Percentiles rank a stretch among this genome's conserved stretches.
Evolutionary conservation across 2,329 filamentous ascomycete species (phyloP).

Genomic region (Diaporthe sp.): DNA sequence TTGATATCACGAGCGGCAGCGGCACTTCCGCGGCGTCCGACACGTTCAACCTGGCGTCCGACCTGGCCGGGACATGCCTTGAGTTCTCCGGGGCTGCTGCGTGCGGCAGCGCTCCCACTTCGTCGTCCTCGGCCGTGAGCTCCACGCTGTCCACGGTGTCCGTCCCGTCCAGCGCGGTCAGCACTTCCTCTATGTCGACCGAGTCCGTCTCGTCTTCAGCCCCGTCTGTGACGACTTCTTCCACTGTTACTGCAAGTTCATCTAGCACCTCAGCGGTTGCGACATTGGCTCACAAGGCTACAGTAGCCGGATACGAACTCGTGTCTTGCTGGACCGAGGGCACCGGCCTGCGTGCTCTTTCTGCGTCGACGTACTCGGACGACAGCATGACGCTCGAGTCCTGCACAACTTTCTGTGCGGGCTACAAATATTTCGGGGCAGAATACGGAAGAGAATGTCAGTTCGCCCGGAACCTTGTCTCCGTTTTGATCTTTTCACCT

Average conservation of each 20-base stretch:
- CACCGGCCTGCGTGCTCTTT: conserved; percentile 53
- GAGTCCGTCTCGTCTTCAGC: not conserved
- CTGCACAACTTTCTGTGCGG: conserved; percentile 53
- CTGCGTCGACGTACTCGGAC: conserved; percentile 49
- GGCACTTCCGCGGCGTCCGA: conserved; percentile 55
- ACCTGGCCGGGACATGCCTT: conserved; percentile 60
- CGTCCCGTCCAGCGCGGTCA: conserved; percentile 32
- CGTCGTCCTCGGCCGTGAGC: conserved; percentile 42
- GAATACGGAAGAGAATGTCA: conserved; percentile 57
- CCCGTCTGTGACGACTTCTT: conserved; percentile 46
- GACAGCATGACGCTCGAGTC: conserved; percentile 56
- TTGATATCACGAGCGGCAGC: conserved; percentile 61
- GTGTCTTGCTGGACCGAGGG: conserved; percentile 62
- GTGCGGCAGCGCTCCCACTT: not conserved
- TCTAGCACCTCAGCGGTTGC: conserved; percentile 46
- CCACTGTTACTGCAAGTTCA: conserved; percentile 20
- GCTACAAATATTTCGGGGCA: conserved; percentile 55
- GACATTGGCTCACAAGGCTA: conserved; percentile 54
- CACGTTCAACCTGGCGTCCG: conserved; percentile 63
- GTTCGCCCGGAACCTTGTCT: not conserved
- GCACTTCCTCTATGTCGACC: conserved; percentile 43
- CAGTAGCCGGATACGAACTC: conserved; percentile 60
- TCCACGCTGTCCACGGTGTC: conserved; percentile 39
- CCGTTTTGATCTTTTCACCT: not conserved
- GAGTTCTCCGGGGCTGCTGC: conserved; percentile 54